phyloP scores from a whole-genome alignment of 2,329 filamentous ascomycete species.

The Phaeosphaeria sp. region DNA sequence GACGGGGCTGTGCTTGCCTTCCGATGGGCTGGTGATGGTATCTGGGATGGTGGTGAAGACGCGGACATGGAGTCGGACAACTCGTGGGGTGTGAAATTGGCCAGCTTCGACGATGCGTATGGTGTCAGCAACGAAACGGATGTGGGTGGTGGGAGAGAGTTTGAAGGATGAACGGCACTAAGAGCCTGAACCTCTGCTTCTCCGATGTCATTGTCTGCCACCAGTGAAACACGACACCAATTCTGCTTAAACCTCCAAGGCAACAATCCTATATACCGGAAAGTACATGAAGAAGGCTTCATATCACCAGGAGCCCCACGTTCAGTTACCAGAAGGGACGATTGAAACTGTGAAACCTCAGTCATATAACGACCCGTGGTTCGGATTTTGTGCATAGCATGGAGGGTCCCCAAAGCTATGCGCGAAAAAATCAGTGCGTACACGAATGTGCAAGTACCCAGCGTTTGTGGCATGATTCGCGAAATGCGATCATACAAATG shows the following conservation, averaged over 20 bases:
- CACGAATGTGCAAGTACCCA: too few species aligned
- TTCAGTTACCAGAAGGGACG: neutral
- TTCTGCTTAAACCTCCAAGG: neutral
- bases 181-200: neutral
- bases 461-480: too few species aligned
- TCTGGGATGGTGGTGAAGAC: constrained; percentile 21
- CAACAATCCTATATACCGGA: neutral
- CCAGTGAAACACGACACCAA: neutral
- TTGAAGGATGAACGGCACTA: constrained; percentile 33
- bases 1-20: constrained; percentile 48
- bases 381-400: neutral
- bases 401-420: neutral
- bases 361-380: neutral
- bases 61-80: constrained; percentile 19
- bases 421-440: too few species aligned
- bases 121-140: constrained; percentile 40
- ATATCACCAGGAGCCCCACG: neutral
- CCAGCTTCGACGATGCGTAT: constrained; percentile 47
- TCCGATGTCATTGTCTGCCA: too few species aligned
- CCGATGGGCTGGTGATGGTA: constrained; percentile 39
- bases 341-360: neutral
- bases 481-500: neutral
- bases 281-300: neutral
- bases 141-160: constrained; percentile 37
- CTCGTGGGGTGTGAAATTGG: constrained; percentile 45